A percentile compares a stretch with the other conserved stretches of the same genome.
These are phyloP conservation scores for Parastagonospora nodorum DNA, from an alignment of 2,329 filamentous ascomycete genomes.

Conservation along the genomic window DNA sequence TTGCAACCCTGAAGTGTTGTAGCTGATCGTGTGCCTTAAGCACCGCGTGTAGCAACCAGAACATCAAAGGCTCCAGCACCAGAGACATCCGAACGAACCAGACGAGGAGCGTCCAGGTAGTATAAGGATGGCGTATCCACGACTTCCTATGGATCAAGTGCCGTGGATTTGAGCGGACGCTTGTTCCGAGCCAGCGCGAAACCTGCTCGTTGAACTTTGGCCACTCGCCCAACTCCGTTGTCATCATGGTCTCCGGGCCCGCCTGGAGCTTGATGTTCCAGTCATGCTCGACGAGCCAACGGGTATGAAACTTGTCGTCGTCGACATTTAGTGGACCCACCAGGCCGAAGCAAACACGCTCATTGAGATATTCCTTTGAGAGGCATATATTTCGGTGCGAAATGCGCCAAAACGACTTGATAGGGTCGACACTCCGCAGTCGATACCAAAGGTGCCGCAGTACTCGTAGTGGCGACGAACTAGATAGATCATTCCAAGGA, in stretches of 20 bases:
- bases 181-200: constrained; percentile 63
- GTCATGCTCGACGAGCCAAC: constrained; percentile 56
- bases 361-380: constrained; percentile 13
- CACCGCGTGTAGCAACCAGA: constrained; percentile 34
- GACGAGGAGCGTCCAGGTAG: constrained; percentile 62
- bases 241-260: constrained; percentile 53
- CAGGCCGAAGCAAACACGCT: constrained; percentile 40
- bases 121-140: constrained; percentile 57
- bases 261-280: constrained; percentile 54
- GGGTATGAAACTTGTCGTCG: constrained; percentile 67
- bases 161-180: constrained; percentile 51
- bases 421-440: background rate
- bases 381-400: constrained; percentile 1
- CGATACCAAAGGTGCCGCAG: constrained; percentile 6
- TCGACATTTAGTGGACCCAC: constrained; percentile 58
- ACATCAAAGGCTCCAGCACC: constrained; percentile 55
- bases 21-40: constrained; percentile 10
- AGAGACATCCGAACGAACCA: constrained; percentile 61
- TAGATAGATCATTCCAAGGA: constrained; percentile 4
- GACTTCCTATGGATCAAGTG: constrained; percentile 38
- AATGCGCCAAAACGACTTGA: constrained; percentile 6
- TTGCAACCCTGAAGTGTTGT: constrained; percentile 12
- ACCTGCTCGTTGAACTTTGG: constrained; percentile 60
- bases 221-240: constrained; percentile 55
- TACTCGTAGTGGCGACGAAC: constrained; percentile 1